Evolutionary conservation across 202 grass and related monocot genomes (phyloP).

Genomic region (Saccharum hybrid): DNA sequence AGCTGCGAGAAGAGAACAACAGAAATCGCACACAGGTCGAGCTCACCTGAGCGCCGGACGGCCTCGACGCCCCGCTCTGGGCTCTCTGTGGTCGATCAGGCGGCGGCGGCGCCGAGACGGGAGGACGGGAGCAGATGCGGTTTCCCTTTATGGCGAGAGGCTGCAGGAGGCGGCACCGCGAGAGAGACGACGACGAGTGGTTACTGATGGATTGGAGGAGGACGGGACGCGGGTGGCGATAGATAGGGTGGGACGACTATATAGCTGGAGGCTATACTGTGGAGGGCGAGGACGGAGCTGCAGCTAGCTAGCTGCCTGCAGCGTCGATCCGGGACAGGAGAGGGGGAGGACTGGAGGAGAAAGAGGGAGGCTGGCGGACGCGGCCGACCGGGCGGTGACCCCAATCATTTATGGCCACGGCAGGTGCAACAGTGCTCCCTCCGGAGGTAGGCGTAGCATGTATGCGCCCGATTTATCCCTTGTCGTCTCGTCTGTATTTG

Average conservation of each 20-base stretch:
- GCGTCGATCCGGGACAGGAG: background rate
- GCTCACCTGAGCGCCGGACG: conserved; percentile 33
- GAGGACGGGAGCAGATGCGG: background rate
- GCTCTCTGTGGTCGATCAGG: background rate
- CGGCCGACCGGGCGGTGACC: conserved; percentile 31
- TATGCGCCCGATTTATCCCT: background rate
- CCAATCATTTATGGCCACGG: conserved; percentile 66
- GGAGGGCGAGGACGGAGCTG: conserved; percentile 23
- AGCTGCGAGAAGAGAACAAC: no score
- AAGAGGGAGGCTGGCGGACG: background rate
- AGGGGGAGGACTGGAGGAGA: background rate
- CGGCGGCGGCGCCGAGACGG: background rate
- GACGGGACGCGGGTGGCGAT: background rate
- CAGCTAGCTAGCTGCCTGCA: background rate
- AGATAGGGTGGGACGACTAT: conserved; percentile 31
- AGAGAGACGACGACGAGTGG: background rate
- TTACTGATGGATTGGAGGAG: background rate
- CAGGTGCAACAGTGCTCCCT: conserved; percentile 60
- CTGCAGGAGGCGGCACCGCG: background rate
- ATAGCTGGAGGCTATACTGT: conserved; percentile 27
- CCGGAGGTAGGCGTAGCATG: conserved; percentile 30
- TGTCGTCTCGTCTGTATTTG: conserved; percentile 4
- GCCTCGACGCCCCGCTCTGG: background rate
- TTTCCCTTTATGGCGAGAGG: background rate
- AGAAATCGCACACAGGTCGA: no score